phyloP scores from a whole-genome alignment of 805 yeast species.

The Wickerhamiella shivajii region DNA sequence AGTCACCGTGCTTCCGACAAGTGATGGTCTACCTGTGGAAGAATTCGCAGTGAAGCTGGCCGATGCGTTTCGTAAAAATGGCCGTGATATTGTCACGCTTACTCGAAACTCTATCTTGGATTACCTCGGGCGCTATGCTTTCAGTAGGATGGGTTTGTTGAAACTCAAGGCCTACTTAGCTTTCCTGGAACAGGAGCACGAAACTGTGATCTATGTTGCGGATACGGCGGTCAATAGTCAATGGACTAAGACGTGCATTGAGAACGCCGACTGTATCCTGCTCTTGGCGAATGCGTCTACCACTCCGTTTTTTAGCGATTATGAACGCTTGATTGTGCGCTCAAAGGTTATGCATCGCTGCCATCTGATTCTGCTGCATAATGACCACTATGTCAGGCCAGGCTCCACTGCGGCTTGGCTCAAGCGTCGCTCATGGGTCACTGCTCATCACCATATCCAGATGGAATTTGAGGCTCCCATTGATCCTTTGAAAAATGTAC shows the following conservation, averaged over 20 bases:
- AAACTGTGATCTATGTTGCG: slow-evolving; percentile 78
- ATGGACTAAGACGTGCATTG: slow-evolving; percentile 87
- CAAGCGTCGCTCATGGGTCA: slow-evolving; percentile 76
- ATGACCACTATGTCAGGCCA: slow-evolving; percentile 66
- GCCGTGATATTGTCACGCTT: slow-evolving; percentile 59
- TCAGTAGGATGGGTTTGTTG: slow-evolving; percentile 72
- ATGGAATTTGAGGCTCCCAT: slow-evolving; percentile 28
- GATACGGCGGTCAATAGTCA: slow-evolving; percentile 70
- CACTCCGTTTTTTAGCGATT: slow-evolving; percentile 67
- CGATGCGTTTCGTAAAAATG: slow-evolving; percentile 56
- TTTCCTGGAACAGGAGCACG: slow-evolving; percentile 76
- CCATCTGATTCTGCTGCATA: slow-evolving; percentile 71
- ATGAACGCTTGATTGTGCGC: slow-evolving; percentile 60
- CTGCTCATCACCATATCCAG: slow-evolving; percentile 83
- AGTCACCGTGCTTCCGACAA: slow-evolving; percentile 67
- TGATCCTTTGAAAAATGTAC: slow-evolving; percentile 12
- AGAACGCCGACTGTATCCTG: slow-evolving; percentile 91
- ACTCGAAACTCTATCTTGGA: slow-evolving; percentile 68
- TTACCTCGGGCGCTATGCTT: slow-evolving; percentile 82
- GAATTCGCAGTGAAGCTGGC: slow-evolving; percentile 69
- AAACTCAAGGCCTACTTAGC: slow-evolving; percentile 83
- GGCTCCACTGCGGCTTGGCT: slow-evolving; percentile 82
- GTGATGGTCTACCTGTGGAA: slow-evolving; percentile 67
- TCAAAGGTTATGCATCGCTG: slow-evolving; percentile 75
- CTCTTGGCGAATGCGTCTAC: slow-evolving; percentile 72